Evolutionary conservation across 2,329 filamentous ascomycete genomes (phyloP).

Genomic region (Trichoderma endophyticum): DNA sequence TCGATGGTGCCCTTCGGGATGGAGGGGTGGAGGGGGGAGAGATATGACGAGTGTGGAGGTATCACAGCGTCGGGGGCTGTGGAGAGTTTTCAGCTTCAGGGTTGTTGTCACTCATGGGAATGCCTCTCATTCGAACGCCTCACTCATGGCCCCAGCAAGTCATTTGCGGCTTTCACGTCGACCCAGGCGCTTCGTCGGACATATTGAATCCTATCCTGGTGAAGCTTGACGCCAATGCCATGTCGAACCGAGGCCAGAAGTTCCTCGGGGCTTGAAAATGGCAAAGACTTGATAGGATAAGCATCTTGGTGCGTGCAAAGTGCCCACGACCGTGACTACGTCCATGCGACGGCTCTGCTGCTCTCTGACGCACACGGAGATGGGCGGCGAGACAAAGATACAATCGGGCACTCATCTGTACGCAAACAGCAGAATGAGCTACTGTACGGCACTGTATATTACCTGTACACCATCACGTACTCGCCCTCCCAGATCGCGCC

Average conservation of each 20-base stretch:
- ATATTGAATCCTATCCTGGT: neutral
- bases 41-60: neutral
- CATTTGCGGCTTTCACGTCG: neutral
- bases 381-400: neutral
- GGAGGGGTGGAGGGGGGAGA: neutral
- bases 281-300: neutral
- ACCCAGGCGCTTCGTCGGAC: neutral
- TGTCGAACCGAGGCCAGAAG: neutral
- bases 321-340: neutral
- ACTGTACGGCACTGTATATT: neutral
- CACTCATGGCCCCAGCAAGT: neutral
- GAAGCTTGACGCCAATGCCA: neutral
- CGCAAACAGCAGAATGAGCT: neutral
- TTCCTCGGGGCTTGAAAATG: neutral
- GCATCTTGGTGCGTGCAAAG: neutral
- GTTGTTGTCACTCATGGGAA: neutral
- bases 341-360: neutral
- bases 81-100: neutral
- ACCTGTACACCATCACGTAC: neutral
- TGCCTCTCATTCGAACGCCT: neutral
- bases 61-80: slow-evolving; percentile 2
- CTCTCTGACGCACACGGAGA: neutral
- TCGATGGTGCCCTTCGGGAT: neutral
- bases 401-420: neutral
- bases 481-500: neutral